A percentile compares a stretch with the other conserved stretches of the same genome.
Evolutionary conservation across 2,329 filamentous ascomycete genomes (phyloP).

Genomic region (Botrytis deweyae): DNA sequence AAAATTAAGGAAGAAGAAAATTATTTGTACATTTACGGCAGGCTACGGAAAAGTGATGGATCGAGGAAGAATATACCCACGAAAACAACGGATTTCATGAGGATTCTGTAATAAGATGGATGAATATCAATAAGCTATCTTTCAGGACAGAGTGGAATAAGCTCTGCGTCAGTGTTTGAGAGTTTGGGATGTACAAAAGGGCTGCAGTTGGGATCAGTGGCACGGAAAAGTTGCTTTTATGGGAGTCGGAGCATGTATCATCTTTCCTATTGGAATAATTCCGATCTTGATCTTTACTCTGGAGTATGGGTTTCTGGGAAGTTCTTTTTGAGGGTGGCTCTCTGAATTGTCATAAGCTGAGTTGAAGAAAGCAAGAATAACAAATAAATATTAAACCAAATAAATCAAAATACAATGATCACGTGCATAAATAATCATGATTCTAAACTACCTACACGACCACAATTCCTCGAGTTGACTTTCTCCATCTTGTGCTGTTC

Average conservation of each 20-base stretch:
- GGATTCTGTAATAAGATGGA: conserved; percentile 8
- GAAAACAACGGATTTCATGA: neutral
- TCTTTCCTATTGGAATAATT: neutral
- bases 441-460: neutral
- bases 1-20: neutral
- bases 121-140: neutral
- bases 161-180: neutral
- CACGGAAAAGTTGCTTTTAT: conserved; percentile 18
- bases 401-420: neutral
- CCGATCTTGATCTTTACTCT: neutral
- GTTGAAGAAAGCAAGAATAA: neutral
- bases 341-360: neutral
- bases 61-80: conserved; percentile 11
- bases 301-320: conserved; percentile 7
- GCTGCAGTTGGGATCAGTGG: conserved; percentile 2
- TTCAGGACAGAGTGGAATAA: neutral
- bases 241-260: conserved; percentile 12
- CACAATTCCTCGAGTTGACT: neutral
- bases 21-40: conserved; percentile 13
- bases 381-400: neutral
- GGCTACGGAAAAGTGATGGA: conserved; percentile 9
- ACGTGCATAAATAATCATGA: neutral
- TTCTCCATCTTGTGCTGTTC: neutral
- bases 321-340: neutral
- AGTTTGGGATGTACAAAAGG: conserved; percentile 5